Evolutionary conservation across 306 rosid genomes (phyloP), one percentile per base, ranked within the genome.

Genomic region (Medicago truncatula): DNA sequence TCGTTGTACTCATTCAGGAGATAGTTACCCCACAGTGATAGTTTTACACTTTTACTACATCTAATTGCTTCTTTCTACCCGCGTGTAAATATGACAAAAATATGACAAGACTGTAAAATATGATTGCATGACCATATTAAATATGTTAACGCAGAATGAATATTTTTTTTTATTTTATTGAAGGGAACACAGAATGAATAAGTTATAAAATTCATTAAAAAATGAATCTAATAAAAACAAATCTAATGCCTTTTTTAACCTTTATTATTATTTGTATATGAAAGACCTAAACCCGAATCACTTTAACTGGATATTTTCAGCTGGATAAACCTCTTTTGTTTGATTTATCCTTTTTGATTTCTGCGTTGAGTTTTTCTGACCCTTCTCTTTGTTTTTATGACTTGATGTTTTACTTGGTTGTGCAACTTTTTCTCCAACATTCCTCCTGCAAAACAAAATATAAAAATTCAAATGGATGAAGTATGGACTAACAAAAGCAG

Each of bases 281-380:
- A 62, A 69, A 70, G 74, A 53, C 20, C 38, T 11, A 63, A 70
- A 58, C 54, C 52, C 57, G 64, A 56, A 70, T 79, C 75, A 75
- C 72, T 83, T 82, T 7, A 84, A 53, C 23, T 76, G 69, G 25
- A 87, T 78, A 50, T 74, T 84, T 79, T 82, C 86, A 40, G 86
- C 81, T 18, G 83, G 76, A 82, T 87, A 87, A 73, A 84, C 70
- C 50, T 78, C 88, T 38, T 44, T 71, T 34, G 40, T 61, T 73
- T 61, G 67, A 67, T 52, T 76, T 40, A 10, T 78, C 69, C 20
- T 78, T 21, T 18, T 76, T 64, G 63, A 77, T 72, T 78, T 78
- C 63, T 0, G 49, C 2, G 61, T 21, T 61, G 81, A 58, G 9
- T 39, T 12, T 78, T 83, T 76, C 59, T 58, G 71, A 75, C 20